A percentile compares a stretch with the other conserved stretches of the same genome.
phyloP scores from a whole-genome alignment of 2,329 filamentous ascomycete species.

The Phyllosticta citrichinensis region DNA sequence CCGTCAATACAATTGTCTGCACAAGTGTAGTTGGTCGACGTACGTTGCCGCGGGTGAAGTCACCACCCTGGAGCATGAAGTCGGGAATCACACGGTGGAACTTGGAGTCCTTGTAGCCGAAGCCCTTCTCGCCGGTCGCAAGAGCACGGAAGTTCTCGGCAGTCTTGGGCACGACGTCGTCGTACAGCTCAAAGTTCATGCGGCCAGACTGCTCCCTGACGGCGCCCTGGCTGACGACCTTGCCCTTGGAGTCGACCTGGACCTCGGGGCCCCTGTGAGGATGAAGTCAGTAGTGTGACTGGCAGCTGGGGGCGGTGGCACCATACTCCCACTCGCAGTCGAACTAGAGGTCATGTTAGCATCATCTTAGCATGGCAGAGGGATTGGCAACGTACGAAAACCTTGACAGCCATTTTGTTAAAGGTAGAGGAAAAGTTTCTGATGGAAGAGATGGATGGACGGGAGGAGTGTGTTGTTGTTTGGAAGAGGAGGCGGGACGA shows the following conservation, averaged over 20 bases:
- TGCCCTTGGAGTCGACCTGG: constrained; percentile 48
- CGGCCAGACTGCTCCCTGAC: constrained; percentile 63
- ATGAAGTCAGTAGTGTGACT: constrained; percentile 3
- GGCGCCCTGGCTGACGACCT: constrained; percentile 32
- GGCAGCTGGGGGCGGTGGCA: constrained; percentile 2
- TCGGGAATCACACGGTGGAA: constrained; percentile 91
- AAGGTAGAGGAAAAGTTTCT: constrained; percentile 54
- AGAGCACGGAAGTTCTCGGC: constrained; percentile 75
- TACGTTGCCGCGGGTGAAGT: constrained; percentile 89
- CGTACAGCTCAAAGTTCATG: constrained; percentile 83
- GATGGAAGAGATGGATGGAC: constrained; percentile 15
- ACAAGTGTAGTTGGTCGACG: constrained; percentile 26
- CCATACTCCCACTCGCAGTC: constrained; percentile 21
- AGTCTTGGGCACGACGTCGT: constrained; percentile 81
- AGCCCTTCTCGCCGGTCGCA: constrained; percentile 70
- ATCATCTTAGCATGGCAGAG: constrained; percentile 24
- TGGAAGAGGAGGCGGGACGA: constrained; percentile 23
- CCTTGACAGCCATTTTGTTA: constrained; percentile 65
- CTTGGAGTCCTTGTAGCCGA: constrained; percentile 70
- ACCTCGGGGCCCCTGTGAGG: constrained; percentile 62
- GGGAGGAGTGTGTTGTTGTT: constrained; percentile 27
- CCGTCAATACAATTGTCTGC: constrained; percentile 4
- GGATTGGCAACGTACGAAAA: constrained; percentile 42
- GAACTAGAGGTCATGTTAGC: constrained; percentile 3
- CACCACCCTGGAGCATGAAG: constrained; percentile 95